These are phyloP conservation scores for Ammopiptanthus mongolicus DNA, from an alignment of 306 rosid genomes.

Conservation along the genomic window DNA sequence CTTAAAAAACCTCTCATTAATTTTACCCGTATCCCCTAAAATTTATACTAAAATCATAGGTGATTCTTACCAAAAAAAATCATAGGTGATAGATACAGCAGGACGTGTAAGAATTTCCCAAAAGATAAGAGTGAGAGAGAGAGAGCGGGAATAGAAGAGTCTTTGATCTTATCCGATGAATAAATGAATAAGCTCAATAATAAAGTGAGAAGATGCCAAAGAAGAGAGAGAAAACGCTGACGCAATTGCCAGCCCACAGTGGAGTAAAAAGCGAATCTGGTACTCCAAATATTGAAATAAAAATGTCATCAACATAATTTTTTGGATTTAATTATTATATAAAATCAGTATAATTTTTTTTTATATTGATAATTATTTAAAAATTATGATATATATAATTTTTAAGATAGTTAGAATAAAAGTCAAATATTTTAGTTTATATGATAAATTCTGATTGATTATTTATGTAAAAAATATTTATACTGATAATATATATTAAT, in stretches of 20 bases:
- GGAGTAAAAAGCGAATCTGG: conserved; percentile 37
- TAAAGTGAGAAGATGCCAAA: neutral
- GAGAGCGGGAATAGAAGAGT: neutral
- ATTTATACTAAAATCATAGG: too few relatives aligned
- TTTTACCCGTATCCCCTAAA: neutral
- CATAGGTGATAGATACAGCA: too few relatives aligned
- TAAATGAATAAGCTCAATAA: neutral
- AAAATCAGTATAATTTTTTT: too few relatives aligned
- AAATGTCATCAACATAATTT: too few relatives aligned
- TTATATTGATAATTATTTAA: too few relatives aligned
- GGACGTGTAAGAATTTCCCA: neutral
- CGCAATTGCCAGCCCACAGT: conserved; percentile 44
- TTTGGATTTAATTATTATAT: too few relatives aligned
- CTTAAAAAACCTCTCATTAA: neutral
- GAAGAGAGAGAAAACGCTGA: neutral
- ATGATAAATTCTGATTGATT: too few relatives aligned
- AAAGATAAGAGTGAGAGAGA: neutral
- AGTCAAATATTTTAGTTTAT: too few relatives aligned
- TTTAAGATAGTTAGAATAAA: too few relatives aligned
- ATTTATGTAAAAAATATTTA: too few relatives aligned
- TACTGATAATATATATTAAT: too few relatives aligned
- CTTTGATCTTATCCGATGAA: conserved; percentile 49
- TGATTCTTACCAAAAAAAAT: neutral
- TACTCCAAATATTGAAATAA: conserved; percentile 51
- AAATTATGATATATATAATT: too few relatives aligned